Evolutionary conservation across 306 rosid species (phyloP).

Genomic region (Corylus avellana): DNA sequence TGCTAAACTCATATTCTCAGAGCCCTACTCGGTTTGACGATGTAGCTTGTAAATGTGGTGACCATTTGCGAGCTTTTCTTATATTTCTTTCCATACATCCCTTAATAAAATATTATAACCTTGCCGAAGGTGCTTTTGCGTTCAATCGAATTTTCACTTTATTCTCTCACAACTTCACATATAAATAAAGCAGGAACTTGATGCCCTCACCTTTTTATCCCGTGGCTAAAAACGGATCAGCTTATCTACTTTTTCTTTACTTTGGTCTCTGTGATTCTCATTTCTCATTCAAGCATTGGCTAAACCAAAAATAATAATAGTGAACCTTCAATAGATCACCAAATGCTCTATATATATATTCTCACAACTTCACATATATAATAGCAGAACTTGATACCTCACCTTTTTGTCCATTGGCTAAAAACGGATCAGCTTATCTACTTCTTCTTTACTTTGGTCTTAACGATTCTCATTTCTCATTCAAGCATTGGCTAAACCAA

Average conservation of each 20-base stretch:
- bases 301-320: neutral
- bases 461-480: neutral
- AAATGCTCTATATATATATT: no score
- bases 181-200: neutral
- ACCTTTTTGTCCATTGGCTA: neutral
- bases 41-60: no score
- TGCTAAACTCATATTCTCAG: no score
- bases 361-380: neutral
- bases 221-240: neutral
- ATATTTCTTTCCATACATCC: neutral
- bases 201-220: neutral
- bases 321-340: no score
- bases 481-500: neutral
- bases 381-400: neutral
- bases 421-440: neutral
- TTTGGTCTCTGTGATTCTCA: neutral
- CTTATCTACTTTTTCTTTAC: neutral
- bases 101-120: rapidly evolving
- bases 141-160: neutral
- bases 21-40: no score
- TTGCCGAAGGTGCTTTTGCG: neutral
- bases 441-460: neutral
- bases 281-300: neutral
- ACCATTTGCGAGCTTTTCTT: no score
- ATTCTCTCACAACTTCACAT: neutral